Evolutionary conservation across 176 grass and related monocot species (phyloP).

Genomic region (Oropetium thomaeum): DNA sequence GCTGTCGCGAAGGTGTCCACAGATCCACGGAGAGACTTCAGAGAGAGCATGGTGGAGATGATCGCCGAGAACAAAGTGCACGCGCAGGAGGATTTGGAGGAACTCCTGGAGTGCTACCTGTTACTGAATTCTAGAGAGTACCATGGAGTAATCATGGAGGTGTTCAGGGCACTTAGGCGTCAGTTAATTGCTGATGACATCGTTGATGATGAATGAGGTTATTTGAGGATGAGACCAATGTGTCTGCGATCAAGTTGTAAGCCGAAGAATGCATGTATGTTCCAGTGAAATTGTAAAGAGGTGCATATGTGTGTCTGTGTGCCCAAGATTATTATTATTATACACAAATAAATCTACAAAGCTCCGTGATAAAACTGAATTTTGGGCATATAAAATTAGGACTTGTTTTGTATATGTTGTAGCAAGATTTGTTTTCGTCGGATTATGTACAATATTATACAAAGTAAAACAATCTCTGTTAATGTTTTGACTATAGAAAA

Average conservation of each 20-base stretch:
- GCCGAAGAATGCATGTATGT: neutral
- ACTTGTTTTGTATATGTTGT: too few relatives aligned
- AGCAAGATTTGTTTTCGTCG: too few relatives aligned
- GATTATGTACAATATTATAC: too few relatives aligned
- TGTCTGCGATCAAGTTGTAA: slow-evolving; percentile 3
- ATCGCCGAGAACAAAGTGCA: slow-evolving; percentile 50
- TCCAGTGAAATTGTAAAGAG: slow-evolving; percentile 7
- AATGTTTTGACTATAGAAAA: too few relatives aligned
- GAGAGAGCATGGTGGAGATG: slow-evolving; percentile 75
- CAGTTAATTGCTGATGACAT: slow-evolving; percentile 12
- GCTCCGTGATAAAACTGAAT: neutral
- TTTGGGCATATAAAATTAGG: too few relatives aligned
- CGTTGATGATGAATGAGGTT: slow-evolving; percentile 12
- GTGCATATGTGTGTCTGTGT: neutral
- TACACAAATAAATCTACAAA: too few relatives aligned
- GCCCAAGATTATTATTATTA: neutral
- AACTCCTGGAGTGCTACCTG: slow-evolving; percentile 64
- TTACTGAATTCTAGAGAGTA: slow-evolving; percentile 59
- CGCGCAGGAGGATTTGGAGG: slow-evolving; percentile 45
- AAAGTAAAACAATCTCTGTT: too few relatives aligned
- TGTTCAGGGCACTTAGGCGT: slow-evolving; percentile 52
- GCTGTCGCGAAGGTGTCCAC: slow-evolving; percentile 47
- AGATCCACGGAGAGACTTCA: slow-evolving; percentile 58
- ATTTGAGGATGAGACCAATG: neutral
- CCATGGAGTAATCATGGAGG: slow-evolving; percentile 77